Evolutionary conservation across 208 protist species (phyloP).

Genomic region (Strigomonas oncopelti): DNA sequence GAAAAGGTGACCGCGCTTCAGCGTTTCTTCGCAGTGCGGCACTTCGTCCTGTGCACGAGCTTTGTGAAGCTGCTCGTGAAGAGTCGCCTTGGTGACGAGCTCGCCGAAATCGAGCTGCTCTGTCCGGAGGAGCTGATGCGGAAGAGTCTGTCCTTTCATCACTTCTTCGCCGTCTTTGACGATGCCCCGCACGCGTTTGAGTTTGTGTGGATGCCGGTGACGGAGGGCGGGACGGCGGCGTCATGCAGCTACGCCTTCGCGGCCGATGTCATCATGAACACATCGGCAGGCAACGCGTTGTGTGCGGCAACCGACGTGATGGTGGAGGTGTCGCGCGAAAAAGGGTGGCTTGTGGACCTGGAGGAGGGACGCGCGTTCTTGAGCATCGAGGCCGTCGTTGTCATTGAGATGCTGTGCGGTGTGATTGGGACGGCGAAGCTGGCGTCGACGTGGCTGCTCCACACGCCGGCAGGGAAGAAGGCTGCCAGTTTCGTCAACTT

Average conservation of each 20-base stretch:
- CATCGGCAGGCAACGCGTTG: neutral
- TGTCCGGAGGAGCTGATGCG: slow-evolving; percentile 1
- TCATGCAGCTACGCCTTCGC: neutral
- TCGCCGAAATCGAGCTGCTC: slow-evolving; percentile 18
- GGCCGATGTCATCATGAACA: neutral
- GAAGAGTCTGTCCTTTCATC: slow-evolving; percentile 5
- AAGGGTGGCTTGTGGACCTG: neutral
- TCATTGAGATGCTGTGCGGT: neutral
- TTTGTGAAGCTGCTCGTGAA: slow-evolving; percentile 20
- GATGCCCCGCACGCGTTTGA: slow-evolving; percentile 14
- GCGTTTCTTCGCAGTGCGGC: neutral
- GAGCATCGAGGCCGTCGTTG: neutral
- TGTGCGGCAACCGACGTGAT: neutral
- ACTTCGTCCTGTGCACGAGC: neutral
- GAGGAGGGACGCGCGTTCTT: neutral
- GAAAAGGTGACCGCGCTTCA: neutral
- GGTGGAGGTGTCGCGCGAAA: neutral
- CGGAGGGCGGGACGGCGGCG: neutral
- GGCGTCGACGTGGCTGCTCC: neutral
- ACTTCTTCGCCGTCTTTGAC: slow-evolving; percentile 14
- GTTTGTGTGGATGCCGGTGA: neutral
- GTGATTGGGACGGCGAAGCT: neutral
- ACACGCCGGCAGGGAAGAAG: neutral
- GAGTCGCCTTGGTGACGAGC: slow-evolving; percentile 22
- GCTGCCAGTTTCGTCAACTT: neutral